Conservation (phyloP, 148 eudicot genomes). For the Rhododendron simsii region DNA sequence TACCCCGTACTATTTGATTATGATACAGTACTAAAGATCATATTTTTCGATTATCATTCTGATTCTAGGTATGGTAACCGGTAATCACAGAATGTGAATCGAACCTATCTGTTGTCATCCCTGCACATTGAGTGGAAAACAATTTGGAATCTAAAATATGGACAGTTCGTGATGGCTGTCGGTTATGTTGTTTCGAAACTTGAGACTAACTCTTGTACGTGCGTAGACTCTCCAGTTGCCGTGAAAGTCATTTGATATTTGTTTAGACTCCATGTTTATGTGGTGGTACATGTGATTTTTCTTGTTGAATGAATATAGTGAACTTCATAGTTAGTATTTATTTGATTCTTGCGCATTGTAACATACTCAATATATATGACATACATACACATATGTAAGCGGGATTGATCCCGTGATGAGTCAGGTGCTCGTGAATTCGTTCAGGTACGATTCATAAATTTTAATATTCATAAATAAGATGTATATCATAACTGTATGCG, state of each 20-base stretch:
- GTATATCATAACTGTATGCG: too few relatives aligned
- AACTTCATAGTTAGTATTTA: background rate
- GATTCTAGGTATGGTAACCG: background rate
- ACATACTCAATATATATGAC: background rate
- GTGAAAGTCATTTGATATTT: too few relatives aligned
- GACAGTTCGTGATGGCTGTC: background rate
- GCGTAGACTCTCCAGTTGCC: too few relatives aligned
- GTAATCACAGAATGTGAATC: background rate
- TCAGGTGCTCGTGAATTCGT: too few relatives aligned
- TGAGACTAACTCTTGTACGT: too few relatives aligned
- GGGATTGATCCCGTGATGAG: too few relatives aligned
- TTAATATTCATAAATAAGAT: too few relatives aligned
- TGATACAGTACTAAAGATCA: background rate
- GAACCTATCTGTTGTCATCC: background rate
- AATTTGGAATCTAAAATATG: background rate
- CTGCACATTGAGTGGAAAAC: background rate
- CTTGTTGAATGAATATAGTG: background rate
- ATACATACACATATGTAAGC: too few relatives aligned
- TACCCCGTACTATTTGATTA: background rate
- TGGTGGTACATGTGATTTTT: background rate
- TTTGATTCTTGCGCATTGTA: background rate
- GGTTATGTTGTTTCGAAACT: background rate
- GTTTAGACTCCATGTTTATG: background rate
- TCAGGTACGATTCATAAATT: too few relatives aligned
- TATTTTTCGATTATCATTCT: background rate